phyloP scores from a whole-genome alignment of 805 yeast genomes.

The Lipomyces starkeyi region DNA sequence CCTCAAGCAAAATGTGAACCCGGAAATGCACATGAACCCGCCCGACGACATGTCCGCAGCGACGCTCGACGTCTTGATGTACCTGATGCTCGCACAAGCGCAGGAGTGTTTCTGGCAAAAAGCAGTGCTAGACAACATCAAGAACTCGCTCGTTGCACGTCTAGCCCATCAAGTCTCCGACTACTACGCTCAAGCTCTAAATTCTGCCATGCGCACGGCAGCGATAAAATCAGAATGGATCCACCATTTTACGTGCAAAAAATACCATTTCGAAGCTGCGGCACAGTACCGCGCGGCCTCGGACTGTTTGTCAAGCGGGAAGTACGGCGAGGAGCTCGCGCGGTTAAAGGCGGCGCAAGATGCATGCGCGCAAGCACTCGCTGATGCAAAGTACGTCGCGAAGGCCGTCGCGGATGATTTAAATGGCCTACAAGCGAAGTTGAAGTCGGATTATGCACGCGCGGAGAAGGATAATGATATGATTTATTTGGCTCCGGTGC shows the following conservation, averaged over 20 bases:
- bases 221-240: slow-evolving; percentile 68
- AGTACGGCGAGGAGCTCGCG: slow-evolving; percentile 76
- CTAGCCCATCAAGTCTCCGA: slow-evolving; percentile 67
- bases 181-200: slow-evolving; percentile 57
- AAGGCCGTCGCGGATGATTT: slow-evolving; percentile 58
- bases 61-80: slow-evolving; percentile 58
- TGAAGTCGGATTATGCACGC: slow-evolving; percentile 54
- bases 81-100: slow-evolving; percentile 77
- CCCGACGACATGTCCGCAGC: slow-evolving; percentile 58
- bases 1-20: slow-evolving; percentile 43
- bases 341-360: slow-evolving; percentile 55
- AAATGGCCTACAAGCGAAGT: slow-evolving; percentile 54
- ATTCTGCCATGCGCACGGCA: slow-evolving; percentile 54
- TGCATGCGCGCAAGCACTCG: slow-evolving; percentile 49
- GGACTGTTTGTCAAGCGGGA: slow-evolving; percentile 53
- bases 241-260: slow-evolving; percentile 63
- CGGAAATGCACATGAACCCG: slow-evolving; percentile 39
- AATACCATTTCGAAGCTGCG: slow-evolving; percentile 70
- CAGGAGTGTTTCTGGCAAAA: slow-evolving; percentile 87
- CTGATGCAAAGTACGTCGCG: slow-evolving; percentile 52
- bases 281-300: slow-evolving; percentile 68
- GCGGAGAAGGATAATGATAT: slow-evolving; percentile 83
- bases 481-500: slow-evolving; percentile 72
- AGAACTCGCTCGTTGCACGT: slow-evolving; percentile 66
- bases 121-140: slow-evolving; percentile 58